Evolutionary conservation across 2,329 filamentous ascomycete genomes (phyloP).

Genomic region (Aplosporella prunicola): DNA sequence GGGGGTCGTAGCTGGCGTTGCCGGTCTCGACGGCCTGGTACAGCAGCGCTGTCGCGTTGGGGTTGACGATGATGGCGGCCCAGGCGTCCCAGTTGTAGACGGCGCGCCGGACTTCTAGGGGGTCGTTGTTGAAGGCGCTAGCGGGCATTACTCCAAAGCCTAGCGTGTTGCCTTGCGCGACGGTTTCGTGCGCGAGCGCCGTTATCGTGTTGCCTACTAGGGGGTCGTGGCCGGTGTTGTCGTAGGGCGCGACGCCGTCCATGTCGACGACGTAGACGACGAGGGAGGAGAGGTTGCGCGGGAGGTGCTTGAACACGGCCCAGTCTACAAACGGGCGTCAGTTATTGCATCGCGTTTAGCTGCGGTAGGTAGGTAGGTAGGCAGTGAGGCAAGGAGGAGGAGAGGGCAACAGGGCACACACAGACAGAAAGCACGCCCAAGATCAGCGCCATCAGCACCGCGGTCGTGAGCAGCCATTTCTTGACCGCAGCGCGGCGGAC

Average conservation of each 20-base stretch:
- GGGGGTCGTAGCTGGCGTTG: conserved; percentile 51
- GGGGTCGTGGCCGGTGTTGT: conserved; percentile 28
- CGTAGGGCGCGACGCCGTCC: conserved; percentile 48
- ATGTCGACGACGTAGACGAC: conserved; percentile 54
- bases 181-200: conserved; percentile 35
- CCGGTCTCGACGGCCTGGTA: conserved; percentile 44
- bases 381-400: too few relatives aligned
- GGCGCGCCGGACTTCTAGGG: conserved; percentile 46
- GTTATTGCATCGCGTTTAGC: too few relatives aligned
- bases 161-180: conserved; percentile 33
- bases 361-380: too few relatives aligned
- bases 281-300: conserved; percentile 40
- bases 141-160: conserved; percentile 43
- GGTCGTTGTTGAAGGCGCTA: conserved; percentile 46
- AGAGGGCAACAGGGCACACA: too few relatives aligned
- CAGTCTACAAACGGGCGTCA: too few relatives aligned
- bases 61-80: conserved; percentile 53
- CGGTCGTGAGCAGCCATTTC: conserved; percentile 36
- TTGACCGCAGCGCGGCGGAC: conserved; percentile 30
- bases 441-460: conserved; percentile 47
- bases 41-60: conserved; percentile 52
- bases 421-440: conserved; percentile 48
- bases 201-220: conserved; percentile 49
- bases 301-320: conserved; percentile 45
- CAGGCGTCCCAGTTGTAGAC: conserved; percentile 52